Percentiles rank a stretch among this genome's conserved stretches.
Evolutionary conservation across 371 early-diverging fungal genomes (phyloP).

Genomic region (Mycotypha africana): DNA sequence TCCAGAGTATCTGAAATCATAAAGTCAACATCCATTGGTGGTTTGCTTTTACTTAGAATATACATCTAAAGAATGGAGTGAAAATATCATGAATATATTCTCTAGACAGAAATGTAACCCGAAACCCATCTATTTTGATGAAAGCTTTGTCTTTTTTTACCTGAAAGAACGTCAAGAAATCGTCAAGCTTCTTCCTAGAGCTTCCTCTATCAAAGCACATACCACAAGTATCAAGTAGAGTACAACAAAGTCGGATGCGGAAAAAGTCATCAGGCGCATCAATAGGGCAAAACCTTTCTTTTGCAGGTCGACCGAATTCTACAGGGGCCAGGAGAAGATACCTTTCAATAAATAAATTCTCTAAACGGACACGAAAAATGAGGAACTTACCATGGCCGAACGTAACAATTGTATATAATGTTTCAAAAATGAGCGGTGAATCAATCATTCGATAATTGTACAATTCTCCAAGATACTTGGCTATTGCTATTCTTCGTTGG

Average conservation of each 20-base stretch:
- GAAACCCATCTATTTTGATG: no score
- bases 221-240: conserved; percentile 87
- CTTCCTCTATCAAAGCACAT: conserved; percentile 72
- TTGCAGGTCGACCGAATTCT: conserved; percentile 72
- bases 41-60: conserved; percentile 68
- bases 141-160: no score
- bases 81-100: not conserved
- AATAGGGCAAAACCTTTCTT: conserved; percentile 56
- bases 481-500: conserved; percentile 79
- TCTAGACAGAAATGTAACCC: no score
- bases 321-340: no score
- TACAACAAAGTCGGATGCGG: conserved; percentile 85
- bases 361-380: no score
- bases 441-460: conserved; percentile 87
- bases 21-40: conserved; percentile 90
- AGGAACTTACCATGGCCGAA: conserved; percentile 79
- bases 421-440: conserved; percentile 73
- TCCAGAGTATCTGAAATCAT: conserved; percentile 79
- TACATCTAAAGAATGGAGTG: conserved; percentile 60
- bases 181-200: conserved; percentile 62
- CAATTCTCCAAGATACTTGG: conserved; percentile 87
- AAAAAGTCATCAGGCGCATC: conserved; percentile 92
- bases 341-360: no score
- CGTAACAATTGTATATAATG: conserved; percentile 76
- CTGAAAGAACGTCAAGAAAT: conserved; percentile 75